Evolutionary conservation across 345 rosid genomes (phyloP).

Genomic region (Linum trigynum): DNA sequence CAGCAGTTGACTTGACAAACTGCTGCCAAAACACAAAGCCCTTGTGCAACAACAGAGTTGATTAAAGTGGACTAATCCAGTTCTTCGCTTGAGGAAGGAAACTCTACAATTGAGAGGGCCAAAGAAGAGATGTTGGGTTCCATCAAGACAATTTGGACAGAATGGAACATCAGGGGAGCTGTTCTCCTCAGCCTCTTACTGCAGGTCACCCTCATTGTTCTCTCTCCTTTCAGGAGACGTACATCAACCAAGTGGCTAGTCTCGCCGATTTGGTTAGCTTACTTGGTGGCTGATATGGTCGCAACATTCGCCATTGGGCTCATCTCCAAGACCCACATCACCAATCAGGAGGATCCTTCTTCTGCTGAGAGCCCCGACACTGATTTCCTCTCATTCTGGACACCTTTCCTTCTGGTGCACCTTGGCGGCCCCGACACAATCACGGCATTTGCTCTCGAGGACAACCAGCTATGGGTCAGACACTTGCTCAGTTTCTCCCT

Average conservation of each 20-base stretch:
- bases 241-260: slow-evolving; percentile 26
- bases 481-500: slow-evolving; percentile 39
- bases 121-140: too few species aligned
- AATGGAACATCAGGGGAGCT: slow-evolving; percentile 50
- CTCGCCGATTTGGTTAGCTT: slow-evolving; percentile 42
- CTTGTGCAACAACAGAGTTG: too few species aligned
- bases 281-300: slow-evolving; percentile 51
- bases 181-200: slow-evolving; percentile 45
- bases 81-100: too few species aligned
- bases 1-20: too few species aligned
- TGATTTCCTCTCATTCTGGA: slow-evolving; percentile 55
- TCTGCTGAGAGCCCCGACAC: slow-evolving; percentile 10
- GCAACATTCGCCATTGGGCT: slow-evolving; percentile 50
- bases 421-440: slow-evolving; percentile 67
- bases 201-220: slow-evolving; percentile 40
- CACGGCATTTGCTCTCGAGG: slow-evolving; percentile 58
- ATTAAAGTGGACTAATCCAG: too few species aligned
- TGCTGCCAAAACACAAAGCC: too few species aligned
- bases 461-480: slow-evolving; percentile 57
- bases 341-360: neutral
- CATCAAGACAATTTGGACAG: slow-evolving; percentile 31
- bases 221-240: slow-evolving; percentile 44
- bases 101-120: too few species aligned
- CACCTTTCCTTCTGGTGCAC: slow-evolving; percentile 56
- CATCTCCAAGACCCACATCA: slow-evolving; percentile 32